These are phyloP conservation scores for Trypethelium eluteriae DNA, from an alignment of 495 filamentous ascomycete species.

Conservation along the genomic window DNA sequence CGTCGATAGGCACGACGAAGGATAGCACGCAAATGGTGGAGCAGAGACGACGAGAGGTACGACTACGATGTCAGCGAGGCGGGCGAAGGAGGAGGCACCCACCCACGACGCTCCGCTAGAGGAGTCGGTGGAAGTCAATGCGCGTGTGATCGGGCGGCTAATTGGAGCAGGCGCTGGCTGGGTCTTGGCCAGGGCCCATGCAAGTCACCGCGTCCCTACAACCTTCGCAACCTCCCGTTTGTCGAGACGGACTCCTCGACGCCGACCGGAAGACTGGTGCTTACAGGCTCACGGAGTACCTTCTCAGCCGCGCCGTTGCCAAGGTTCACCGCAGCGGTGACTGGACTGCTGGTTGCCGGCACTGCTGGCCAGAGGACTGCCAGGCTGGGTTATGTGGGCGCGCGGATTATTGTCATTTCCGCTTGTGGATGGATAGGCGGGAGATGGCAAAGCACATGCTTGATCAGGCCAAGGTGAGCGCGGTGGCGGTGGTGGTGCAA, in stretches of 20 bases:
- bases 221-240: no score
- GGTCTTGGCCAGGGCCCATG: conserved; percentile 5
- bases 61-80: neutral
- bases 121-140: conserved; percentile 10
- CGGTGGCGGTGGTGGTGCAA: neutral
- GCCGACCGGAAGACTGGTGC: neutral
- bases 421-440: neutral
- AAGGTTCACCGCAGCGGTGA: neutral
- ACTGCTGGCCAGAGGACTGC: no score
- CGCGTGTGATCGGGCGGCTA: conserved; percentile 11
- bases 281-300: neutral
- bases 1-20: neutral
- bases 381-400: no score
- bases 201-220: neutral
- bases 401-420: conserved; percentile 3
- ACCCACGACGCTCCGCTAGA: conserved; percentile 3
- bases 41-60: neutral
- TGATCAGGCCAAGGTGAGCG: neutral
- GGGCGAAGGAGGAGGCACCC: conserved; percentile 8
- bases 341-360: neutral
- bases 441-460: neutral
- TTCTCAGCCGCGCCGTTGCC: conserved; percentile 8
- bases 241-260: neutral
- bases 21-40: neutral
- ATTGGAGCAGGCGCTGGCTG: conserved; percentile 1